These are phyloP conservation scores for Dendrobium chrysotoxum DNA, from an alignment of 106 monocot genomes.

Conservation along the genomic window DNA sequence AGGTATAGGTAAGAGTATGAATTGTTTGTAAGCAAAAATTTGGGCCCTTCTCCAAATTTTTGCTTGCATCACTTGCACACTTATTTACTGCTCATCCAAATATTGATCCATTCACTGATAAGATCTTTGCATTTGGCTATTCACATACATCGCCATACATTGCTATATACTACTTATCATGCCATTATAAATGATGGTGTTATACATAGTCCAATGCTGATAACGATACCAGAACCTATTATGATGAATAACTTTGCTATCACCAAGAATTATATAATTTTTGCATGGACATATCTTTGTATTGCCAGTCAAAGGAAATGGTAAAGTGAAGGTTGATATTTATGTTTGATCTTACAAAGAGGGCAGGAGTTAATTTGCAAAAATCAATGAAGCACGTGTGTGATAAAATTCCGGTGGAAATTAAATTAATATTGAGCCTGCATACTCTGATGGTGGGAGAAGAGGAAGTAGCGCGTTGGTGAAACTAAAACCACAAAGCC, in stretches of 20 bases:
- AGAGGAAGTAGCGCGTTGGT: too few species aligned
- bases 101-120: constrained; percentile 80
- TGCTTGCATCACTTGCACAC: too few species aligned
- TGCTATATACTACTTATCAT: constrained; percentile 44
- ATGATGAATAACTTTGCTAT: constrained; percentile 99
- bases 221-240: constrained; percentile 65
- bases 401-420: too few species aligned
- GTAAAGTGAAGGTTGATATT: constrained; percentile 25
- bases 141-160: constrained; percentile 41
- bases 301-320: constrained; percentile 61
- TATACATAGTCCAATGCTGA: constrained; percentile 76
- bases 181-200: constrained; percentile 71
- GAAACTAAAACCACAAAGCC: too few species aligned
- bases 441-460: too few species aligned
- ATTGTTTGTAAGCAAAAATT: too few species aligned
- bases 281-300: constrained; percentile 79
- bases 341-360: constrained; percentile 69
- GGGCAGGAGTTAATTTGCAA: constrained; percentile 75
- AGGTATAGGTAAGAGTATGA: too few species aligned
- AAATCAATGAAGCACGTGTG: too few species aligned
- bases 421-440: too few species aligned
- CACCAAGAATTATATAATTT: constrained; percentile 84
- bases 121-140: constrained; percentile 94
- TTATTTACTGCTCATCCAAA: constrained; percentile 92
- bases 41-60: too few species aligned